phyloP scores from a whole-genome alignment of 2,329 filamentous ascomycete species.

The Purpureocillium takamizusanense region DNA sequence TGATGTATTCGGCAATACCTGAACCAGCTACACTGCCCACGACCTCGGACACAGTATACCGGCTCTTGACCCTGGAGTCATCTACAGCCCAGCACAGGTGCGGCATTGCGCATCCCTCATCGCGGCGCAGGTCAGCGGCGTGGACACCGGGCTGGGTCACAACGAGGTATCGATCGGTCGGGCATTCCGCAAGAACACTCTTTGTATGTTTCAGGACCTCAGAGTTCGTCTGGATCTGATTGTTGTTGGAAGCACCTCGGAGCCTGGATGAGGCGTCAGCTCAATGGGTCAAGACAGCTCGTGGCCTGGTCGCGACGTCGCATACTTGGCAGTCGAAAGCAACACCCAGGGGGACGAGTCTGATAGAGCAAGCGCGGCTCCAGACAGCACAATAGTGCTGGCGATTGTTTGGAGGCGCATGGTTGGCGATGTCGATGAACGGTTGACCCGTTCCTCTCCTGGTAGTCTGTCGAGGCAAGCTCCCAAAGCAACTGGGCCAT shows the following conservation, averaged over 20 bases:
- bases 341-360: slow-evolving; percentile 86
- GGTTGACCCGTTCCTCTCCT: slow-evolving; percentile 6
- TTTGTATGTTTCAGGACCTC: slow-evolving; percentile 33
- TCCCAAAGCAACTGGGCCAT: slow-evolving; percentile 6
- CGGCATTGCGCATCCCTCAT: slow-evolving; percentile 41
- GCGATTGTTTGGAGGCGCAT: slow-evolving; percentile 49
- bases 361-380: slow-evolving; percentile 61
- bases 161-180: slow-evolving; percentile 67
- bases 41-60: slow-evolving; percentile 48
- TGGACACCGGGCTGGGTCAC: slow-evolving; percentile 69
- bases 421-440: slow-evolving; percentile 8
- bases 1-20: slow-evolving; percentile 34
- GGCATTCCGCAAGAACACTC: slow-evolving; percentile 55
- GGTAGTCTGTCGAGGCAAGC: slow-evolving; percentile 16
- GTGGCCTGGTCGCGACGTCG: slow-evolving; percentile 9
- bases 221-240: slow-evolving; percentile 40
- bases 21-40: slow-evolving; percentile 36
- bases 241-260: slow-evolving; percentile 19
- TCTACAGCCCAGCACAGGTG: slow-evolving; percentile 36
- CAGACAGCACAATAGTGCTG: slow-evolving; percentile 44
- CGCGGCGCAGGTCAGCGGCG: slow-evolving; percentile 54
- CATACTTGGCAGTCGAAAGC: slow-evolving; percentile 76
- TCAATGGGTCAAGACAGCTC: not conserved
- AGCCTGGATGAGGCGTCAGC: slow-evolving; percentile 17
- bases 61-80: slow-evolving; percentile 23